These are phyloP conservation scores for Talaromyces sp. DNA, from an alignment of 2,329 filamentous ascomycete genomes.

Conservation along the genomic window DNA sequence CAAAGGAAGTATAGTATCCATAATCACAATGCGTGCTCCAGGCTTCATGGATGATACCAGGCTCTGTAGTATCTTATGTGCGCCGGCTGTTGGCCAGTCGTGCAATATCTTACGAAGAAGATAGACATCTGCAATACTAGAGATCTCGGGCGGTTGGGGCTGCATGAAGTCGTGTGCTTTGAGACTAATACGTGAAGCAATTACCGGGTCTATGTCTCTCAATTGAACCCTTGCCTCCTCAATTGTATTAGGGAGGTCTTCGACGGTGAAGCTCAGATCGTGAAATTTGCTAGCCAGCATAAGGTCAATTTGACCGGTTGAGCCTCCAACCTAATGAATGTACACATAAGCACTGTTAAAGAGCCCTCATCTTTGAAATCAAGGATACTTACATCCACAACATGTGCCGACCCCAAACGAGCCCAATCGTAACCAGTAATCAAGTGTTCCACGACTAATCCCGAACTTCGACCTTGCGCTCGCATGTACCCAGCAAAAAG, in stretches of 20 bases:
- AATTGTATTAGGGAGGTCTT: constrained; percentile 44
- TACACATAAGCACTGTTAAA: neutral
- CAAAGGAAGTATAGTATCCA: constrained; percentile 32
- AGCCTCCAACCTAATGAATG: constrained; percentile 46
- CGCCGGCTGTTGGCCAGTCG: constrained; percentile 37
- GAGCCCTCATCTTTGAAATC: too few species aligned
- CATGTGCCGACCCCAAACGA: constrained; percentile 44
- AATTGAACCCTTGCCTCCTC: constrained; percentile 14
- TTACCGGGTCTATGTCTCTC: neutral
- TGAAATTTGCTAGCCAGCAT: constrained; percentile 52
- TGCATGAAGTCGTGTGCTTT: constrained; percentile 34
- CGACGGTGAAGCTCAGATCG: constrained; percentile 53
- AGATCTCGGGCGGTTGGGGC: constrained; percentile 26
- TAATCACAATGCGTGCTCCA: constrained; percentile 27
- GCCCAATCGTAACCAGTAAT: constrained; percentile 29
- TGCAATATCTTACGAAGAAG: constrained; percentile 39
- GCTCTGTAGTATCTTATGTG: constrained; percentile 32
- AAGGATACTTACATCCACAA: constrained; percentile 47
- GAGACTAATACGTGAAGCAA: constrained; percentile 22
- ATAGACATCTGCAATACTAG: constrained; percentile 26
- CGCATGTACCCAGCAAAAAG: constrained; percentile 57
- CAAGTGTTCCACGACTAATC: constrained; percentile 54
- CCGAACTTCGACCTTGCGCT: constrained; percentile 54
- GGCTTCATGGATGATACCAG: constrained; percentile 32
- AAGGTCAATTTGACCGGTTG: constrained; percentile 56